Percentiles rank a stretch among this genome's conserved stretches.
These are phyloP conservation scores for Rhodotorula sp. DNA, from an alignment of 1,284 basidiomycete genomes.

Conservation along the genomic window DNA sequence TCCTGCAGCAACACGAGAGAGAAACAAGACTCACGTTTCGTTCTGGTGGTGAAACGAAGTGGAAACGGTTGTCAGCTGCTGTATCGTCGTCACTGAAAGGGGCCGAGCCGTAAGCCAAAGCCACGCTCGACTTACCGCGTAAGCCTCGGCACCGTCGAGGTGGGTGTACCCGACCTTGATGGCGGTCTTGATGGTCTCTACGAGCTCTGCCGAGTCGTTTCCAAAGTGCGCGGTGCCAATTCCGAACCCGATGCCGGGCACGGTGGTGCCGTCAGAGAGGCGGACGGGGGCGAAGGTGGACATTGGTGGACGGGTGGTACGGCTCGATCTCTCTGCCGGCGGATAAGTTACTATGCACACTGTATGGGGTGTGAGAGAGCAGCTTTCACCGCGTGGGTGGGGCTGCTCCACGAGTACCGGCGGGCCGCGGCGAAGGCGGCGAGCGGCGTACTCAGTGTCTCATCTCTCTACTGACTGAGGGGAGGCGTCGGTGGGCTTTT, in stretches of 20 bases:
- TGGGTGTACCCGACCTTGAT: conserved; percentile 34
- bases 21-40: not conserved
- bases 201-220: not conserved
- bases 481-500: not conserved
- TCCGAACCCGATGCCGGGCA: conserved; percentile 30
- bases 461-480: too few relatives aligned
- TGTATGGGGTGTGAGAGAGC: not conserved
- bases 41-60: not conserved
- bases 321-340: not conserved
- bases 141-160: conserved; percentile 42
- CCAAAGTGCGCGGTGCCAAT: conserved; percentile 25
- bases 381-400: not conserved
- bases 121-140: conserved; percentile 22
- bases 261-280: conserved; percentile 19
- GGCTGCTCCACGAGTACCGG: not conserved
- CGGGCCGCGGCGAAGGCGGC: not conserved
- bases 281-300: conserved; percentile 21
- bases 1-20: too few relatives aligned
- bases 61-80: not conserved
- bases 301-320: conserved; percentile 9
- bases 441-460: too few relatives aligned
- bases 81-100: not conserved
- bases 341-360: not conserved
- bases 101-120: too few relatives aligned
- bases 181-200: conserved; percentile 52